These are phyloP conservation scores for Diutina neorugosa DNA, from an alignment of 1,139 yeast species.

Conservation along the genomic window DNA sequence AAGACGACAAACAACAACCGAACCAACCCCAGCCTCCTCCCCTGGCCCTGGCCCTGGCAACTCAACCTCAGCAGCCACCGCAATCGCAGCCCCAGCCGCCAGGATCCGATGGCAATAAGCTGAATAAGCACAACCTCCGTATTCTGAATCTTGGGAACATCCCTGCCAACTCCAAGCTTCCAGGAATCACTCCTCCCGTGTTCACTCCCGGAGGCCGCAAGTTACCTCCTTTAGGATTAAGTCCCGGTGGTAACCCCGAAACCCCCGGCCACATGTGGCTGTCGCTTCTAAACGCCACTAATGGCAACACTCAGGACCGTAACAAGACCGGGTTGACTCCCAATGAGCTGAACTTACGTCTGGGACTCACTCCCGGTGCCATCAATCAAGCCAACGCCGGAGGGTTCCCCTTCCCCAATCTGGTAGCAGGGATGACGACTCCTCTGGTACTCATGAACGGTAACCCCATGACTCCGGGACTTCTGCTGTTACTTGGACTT, in stretches of 20 bases:
- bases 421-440: slow-evolving; percentile 29
- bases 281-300: slow-evolving; percentile 30
- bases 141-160: background rate
- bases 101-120: slow-evolving; percentile 6
- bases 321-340: slow-evolving; percentile 54
- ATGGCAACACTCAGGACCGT: slow-evolving; percentile 8
- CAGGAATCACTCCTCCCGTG: slow-evolving; percentile 40
- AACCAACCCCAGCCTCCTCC: background rate
- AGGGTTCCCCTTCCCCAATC: slow-evolving; percentile 14
- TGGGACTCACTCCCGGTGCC: slow-evolving; percentile 48
- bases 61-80: slow-evolving; percentile 4
- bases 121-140: slow-evolving; percentile 7
- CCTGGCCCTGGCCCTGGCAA: background rate
- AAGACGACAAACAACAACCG: slow-evolving; percentile 9
- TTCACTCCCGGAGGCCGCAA: slow-evolving; percentile 52
- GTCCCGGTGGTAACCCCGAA: slow-evolving; percentile 33
- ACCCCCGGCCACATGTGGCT: slow-evolving; percentile 42
- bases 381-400: slow-evolving; percentile 24
- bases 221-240: slow-evolving; percentile 42
- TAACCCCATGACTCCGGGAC: slow-evolving; percentile 34
- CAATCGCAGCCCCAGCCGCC: background rate
- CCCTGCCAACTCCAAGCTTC: slow-evolving; percentile 10
- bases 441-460: slow-evolving; percentile 23
- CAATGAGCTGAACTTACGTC: slow-evolving; percentile 51
- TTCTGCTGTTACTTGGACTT: slow-evolving; percentile 14